phyloP scores from a whole-genome alignment of 495 filamentous ascomycete genomes.

The Aspergillus cavernicola region DNA sequence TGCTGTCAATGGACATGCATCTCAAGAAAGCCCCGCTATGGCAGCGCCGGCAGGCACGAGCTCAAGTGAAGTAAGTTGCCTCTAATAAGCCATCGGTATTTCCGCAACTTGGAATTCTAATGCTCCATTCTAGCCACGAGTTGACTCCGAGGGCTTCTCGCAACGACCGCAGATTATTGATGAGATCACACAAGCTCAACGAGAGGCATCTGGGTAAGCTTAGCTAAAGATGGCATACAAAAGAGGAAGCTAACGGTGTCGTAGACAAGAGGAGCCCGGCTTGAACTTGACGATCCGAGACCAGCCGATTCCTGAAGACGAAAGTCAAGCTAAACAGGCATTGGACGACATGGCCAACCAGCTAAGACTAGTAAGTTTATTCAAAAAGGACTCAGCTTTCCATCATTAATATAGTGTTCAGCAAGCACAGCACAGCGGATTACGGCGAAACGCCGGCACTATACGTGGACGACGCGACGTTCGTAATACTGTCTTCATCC shows the following conservation, averaged over 20 bases:
- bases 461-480: constrained; percentile 88
- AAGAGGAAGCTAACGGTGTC: constrained; percentile 9
- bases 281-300: constrained; percentile 92
- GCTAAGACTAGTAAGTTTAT: constrained; percentile 57
- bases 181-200: constrained; percentile 78
- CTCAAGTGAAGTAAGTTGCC: constrained; percentile 23
- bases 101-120: background rate
- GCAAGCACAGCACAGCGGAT: constrained; percentile 53
- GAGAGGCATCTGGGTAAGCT: constrained; percentile 63
- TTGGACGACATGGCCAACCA: constrained; percentile 90
- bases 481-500: constrained; percentile 80
- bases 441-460: constrained; percentile 67
- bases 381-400: background rate
- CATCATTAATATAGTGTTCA: constrained; percentile 26
- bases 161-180: constrained; percentile 66
- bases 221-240: background rate
- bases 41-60: constrained; percentile 20
- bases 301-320: constrained; percentile 90
- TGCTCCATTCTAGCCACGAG: constrained; percentile 34
- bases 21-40: constrained; percentile 19
- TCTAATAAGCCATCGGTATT: background rate
- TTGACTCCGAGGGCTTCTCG: constrained; percentile 61
- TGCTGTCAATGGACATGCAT: constrained; percentile 29
- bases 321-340: constrained; percentile 80
- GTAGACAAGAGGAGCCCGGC: constrained; percentile 61